These are phyloP conservation scores for Myochromella boudieri DNA, from an alignment of 768 basidiomycete genomes.

Conservation along the genomic window DNA sequence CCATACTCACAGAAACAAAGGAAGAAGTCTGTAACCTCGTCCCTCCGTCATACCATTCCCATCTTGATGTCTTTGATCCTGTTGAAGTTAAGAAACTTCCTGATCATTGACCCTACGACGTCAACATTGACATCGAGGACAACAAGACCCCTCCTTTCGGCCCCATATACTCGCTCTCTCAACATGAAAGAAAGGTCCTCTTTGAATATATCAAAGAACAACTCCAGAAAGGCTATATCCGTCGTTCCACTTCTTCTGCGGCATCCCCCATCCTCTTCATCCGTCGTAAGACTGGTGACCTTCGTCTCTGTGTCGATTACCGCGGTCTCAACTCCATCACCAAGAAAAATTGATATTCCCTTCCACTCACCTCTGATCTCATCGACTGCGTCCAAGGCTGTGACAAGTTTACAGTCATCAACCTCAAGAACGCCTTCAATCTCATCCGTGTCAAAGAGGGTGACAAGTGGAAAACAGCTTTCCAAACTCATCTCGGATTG, in stretches of 20 bases:
- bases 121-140: slow-evolving; percentile 21
- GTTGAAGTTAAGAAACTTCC: slow-evolving; percentile 24
- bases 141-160: slow-evolving; percentile 29
- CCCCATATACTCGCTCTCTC: slow-evolving; percentile 31
- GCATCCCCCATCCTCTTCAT: too few species aligned
- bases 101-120: slow-evolving; percentile 32
- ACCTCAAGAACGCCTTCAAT: slow-evolving; percentile 38
- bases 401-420: slow-evolving; percentile 29
- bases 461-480: slow-evolving; percentile 45
- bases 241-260: slow-evolving; percentile 20
- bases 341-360: slow-evolving; percentile 26
- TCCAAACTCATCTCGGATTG: slow-evolving; percentile 33
- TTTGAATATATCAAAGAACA: slow-evolving; percentile 32
- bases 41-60: not conserved
- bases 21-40: slow-evolving; percentile 17
- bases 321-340: slow-evolving; percentile 31
- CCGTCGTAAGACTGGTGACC: slow-evolving; percentile 18
- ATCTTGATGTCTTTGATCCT: slow-evolving; percentile 21
- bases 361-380: slow-evolving; percentile 31
- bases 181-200: slow-evolving; percentile 30
- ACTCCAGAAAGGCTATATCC: too few species aligned
- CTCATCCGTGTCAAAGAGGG: slow-evolving; percentile 35
- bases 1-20: not conserved
- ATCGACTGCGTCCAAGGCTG: slow-evolving; percentile 26
- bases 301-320: slow-evolving; percentile 30